A percentile compares a stretch with the other conserved stretches of the same genome.
Conservation (phyloP, 371 early-diverging fungal genomes). For the Mortierella sp. region DNA sequence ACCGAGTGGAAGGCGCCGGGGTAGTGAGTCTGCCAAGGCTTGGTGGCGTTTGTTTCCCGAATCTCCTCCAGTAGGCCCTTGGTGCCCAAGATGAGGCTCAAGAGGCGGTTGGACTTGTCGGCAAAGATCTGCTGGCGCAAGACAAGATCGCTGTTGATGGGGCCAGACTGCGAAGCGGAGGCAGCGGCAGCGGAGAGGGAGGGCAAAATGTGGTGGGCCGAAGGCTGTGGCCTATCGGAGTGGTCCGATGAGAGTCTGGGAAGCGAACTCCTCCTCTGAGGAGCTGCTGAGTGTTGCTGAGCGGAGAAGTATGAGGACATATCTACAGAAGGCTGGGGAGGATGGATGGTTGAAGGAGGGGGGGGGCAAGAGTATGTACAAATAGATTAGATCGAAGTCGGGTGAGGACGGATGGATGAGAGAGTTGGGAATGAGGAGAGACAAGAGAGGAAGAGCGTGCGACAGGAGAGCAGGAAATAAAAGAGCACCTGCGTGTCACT, state of each 20-base stretch:
- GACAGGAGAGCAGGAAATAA: neutral
- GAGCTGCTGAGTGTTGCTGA: conserved; percentile 21
- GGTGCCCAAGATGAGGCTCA: conserved; percentile 67
- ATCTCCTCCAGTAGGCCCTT: conserved; percentile 68
- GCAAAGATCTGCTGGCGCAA: conserved; percentile 72
- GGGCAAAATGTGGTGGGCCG: conserved; percentile 34
- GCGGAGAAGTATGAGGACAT: conserved; percentile 54
- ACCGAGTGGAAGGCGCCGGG: conserved; percentile 55
- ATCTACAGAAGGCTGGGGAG: conserved; percentile 2
- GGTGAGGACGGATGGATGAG: conserved; percentile 3
- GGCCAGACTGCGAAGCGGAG: conserved; percentile 27
- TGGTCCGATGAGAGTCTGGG: conserved; percentile 41
- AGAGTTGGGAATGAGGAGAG: neutral
- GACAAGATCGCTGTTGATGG: conserved; percentile 43
- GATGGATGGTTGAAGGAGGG: conserved; percentile 11
- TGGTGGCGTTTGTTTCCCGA: conserved; percentile 67
- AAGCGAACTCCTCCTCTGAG: conserved; percentile 50
- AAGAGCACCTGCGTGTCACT: neutral
- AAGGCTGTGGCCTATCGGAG: conserved; percentile 22
- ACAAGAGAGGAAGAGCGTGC: neutral
- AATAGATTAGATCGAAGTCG: conserved; percentile 1
- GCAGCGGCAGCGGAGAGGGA: conserved; percentile 37
- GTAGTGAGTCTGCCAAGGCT: conserved; percentile 74
- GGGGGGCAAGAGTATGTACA: conserved; percentile 2
- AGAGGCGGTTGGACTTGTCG: conserved; percentile 77